Evolutionary conservation across 208 protist species (phyloP).

Genomic region (Leishmania braziliensis): DNA sequence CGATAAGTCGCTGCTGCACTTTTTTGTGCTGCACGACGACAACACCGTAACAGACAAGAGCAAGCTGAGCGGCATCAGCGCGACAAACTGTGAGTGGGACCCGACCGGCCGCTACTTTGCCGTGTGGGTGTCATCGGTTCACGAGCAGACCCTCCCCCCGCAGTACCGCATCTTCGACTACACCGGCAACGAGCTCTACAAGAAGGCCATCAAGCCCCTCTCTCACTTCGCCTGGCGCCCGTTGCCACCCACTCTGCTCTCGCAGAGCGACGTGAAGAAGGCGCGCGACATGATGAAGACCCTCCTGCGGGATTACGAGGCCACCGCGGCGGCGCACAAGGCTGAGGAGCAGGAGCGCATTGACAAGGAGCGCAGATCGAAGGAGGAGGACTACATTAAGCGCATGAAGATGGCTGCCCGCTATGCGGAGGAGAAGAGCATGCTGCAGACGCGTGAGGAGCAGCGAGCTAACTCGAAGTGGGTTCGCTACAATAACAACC

Average conservation of each 20-base stretch:
- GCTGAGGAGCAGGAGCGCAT: constrained; percentile 44
- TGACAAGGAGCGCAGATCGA: constrained; percentile 48
- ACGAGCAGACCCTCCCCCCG: constrained; percentile 47
- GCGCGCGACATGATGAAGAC: constrained; percentile 56
- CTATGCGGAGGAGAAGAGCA: constrained; percentile 49
- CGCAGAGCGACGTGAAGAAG: constrained; percentile 53
- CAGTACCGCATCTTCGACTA: constrained; percentile 89
- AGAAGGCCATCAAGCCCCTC: constrained; percentile 64
- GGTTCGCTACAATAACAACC: constrained; percentile 67
- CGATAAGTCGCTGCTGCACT: constrained; percentile 85
- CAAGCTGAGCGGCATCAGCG: constrained; percentile 48
- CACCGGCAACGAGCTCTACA: constrained; percentile 72
- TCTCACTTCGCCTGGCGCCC: constrained; percentile 92
- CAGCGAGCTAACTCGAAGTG: constrained; percentile 69
- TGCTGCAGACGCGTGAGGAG: constrained; percentile 56
- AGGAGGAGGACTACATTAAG: constrained; percentile 76
- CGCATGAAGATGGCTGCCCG: constrained; percentile 73
- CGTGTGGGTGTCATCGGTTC: constrained; percentile 77
- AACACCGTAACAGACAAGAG: constrained; percentile 68
- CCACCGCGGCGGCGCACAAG: constrained; percentile 40
- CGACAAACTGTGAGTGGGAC: constrained; percentile 89
- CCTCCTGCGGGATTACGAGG: constrained; percentile 74
- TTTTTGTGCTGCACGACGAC: constrained; percentile 77
- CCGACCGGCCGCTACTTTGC: constrained; percentile 90
- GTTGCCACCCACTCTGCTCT: constrained; percentile 71